Percentiles rank a stretch among this genome's conserved stretches.
Evolutionary conservation across 208 protist genomes (phyloP).

Genomic region (Acanthamoeba royreba): DNA sequence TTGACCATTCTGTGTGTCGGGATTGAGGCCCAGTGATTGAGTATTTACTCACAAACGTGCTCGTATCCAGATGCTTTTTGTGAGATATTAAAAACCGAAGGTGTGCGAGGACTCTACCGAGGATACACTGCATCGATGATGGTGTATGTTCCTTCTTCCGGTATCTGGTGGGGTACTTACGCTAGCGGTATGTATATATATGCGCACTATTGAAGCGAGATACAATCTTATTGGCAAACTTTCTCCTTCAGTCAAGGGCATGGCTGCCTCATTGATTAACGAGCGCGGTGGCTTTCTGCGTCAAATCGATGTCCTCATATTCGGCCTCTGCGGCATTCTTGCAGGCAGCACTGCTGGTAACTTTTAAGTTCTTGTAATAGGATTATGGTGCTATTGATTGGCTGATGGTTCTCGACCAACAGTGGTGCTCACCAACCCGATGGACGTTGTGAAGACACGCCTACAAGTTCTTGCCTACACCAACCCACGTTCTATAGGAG

Average conservation of each 20-base stretch:
- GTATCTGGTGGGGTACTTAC: conserved; percentile 22
- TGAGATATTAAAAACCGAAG: neutral
- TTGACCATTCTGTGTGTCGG: neutral
- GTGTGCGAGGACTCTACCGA: neutral
- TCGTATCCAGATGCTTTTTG: neutral
- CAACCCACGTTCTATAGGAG: neutral
- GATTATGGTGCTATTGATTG: neutral
- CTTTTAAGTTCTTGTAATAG: neutral
- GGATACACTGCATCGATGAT: neutral
- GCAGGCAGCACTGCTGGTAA: neutral
- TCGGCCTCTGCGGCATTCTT: neutral
- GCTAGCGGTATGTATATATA: neutral
- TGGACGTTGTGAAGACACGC: conserved; percentile 19
- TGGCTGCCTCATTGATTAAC: neutral
- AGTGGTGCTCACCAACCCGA: neutral
- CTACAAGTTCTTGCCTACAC: neutral
- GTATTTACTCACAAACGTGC: neutral
- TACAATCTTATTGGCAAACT: neutral
- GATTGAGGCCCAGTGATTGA: neutral
- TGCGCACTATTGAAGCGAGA: neutral
- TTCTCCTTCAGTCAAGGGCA: neutral
- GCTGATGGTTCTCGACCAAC: neutral
- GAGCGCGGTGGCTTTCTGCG: neutral
- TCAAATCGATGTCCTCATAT: neutral
- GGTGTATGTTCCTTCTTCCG: conserved; percentile 2